A percentile compares a stretch with the other conserved stretches of the same genome.
These are phyloP conservation scores for Fusarium anthophilum DNA, from an alignment of 2,329 filamentous ascomycete species.

Conservation along the genomic window DNA sequence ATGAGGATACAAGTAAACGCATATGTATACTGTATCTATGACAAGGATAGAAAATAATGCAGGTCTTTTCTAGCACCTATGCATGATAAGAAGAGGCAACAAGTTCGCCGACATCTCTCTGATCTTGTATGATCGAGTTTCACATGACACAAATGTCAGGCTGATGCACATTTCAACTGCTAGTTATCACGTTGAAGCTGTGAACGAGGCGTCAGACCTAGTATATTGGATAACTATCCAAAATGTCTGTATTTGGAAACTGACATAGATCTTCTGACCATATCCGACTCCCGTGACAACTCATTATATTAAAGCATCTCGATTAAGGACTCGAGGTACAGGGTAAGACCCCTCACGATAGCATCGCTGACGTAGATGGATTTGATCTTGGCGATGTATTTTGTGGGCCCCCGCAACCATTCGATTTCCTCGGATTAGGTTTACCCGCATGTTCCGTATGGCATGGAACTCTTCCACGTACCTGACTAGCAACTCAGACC, in stretches of 20 bases:
- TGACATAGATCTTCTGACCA: neutral
- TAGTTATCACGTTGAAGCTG: neutral
- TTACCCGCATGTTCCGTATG: constrained; percentile 29
- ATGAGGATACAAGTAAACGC: neutral
- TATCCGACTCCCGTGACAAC: neutral
- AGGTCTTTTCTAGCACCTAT: neutral
- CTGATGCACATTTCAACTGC: neutral
- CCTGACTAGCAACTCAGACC: constrained; percentile 7
- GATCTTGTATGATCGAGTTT: neutral
- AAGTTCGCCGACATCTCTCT: neutral
- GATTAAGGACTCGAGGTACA: neutral
- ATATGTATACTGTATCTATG: neutral
- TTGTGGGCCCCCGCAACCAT: constrained; percentile 10
- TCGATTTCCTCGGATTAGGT: constrained; percentile 7
- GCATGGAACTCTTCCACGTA: neutral
- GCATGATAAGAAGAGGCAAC: neutral
- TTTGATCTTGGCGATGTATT: neutral
- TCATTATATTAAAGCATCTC: neutral
- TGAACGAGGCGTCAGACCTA: neutral
- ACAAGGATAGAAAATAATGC: neutral
- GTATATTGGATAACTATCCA: neutral
- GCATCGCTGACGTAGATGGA: constrained; percentile 30
- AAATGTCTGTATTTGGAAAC: neutral
- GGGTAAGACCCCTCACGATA: constrained; percentile 27
- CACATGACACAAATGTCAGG: neutral